Percentiles rank a stretch among this genome's conserved stretches.
Conservation (phyloP, 1,139 yeast species). For the Blastobotrys indianensis region DNA sequence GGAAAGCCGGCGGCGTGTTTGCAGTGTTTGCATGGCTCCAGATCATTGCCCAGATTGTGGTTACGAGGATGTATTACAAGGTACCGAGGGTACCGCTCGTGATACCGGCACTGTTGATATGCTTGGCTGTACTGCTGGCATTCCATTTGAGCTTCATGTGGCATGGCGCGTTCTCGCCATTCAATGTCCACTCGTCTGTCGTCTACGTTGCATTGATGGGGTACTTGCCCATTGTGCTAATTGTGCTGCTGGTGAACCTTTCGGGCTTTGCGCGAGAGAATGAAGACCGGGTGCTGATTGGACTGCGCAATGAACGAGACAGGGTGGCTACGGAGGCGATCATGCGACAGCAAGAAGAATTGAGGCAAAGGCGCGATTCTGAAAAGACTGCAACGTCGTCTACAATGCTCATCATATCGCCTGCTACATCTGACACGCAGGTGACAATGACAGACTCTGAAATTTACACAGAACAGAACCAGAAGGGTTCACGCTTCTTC, state of each 20-base stretch:
- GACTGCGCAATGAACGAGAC: constrained; percentile 16
- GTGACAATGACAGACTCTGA: neutral
- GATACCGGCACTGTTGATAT: constrained; percentile 17
- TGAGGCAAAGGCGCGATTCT: neutral
- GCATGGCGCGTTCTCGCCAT: constrained; percentile 20
- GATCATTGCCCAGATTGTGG: constrained; percentile 18
- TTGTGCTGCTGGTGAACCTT: constrained; percentile 22
- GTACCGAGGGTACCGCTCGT: constrained; percentile 21
- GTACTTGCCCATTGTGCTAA: constrained; percentile 23
- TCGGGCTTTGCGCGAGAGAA: constrained; percentile 23
- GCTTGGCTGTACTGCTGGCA: constrained; percentile 17
- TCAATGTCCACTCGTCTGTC: constrained; percentile 22
- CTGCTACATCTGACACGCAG: neutral
- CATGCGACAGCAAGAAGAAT: neutral
- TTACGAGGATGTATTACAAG: constrained; percentile 21
- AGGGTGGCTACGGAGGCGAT: constrained; percentile 7
- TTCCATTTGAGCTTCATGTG: constrained; percentile 19
- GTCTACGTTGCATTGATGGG: constrained; percentile 22
- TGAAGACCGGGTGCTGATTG: constrained; percentile 23
- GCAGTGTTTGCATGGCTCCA: constrained; percentile 22
- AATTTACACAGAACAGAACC: neutral
- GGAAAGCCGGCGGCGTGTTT: constrained; percentile 25
- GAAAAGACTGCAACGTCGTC: neutral
- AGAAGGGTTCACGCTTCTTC: constrained; percentile 8
- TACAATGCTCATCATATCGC: neutral